A percentile compares a stretch with the other conserved stretches of the same genome.
Evolutionary conservation across 257 asterid species (phyloP).

Genomic region (Agastache rugosa): DNA sequence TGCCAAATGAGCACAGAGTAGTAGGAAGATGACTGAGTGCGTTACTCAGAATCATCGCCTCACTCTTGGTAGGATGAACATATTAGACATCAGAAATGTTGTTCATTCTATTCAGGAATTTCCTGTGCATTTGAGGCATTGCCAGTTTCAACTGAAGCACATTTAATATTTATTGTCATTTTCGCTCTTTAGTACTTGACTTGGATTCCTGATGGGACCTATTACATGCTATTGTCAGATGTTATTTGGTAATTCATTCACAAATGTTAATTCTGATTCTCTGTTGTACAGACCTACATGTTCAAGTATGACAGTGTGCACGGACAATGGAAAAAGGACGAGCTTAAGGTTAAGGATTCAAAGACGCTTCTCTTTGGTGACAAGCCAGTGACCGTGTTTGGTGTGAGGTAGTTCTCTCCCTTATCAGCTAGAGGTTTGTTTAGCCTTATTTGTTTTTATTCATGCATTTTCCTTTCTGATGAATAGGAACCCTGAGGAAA

Average conservation of each 20-base stretch:
- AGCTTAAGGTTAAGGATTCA: conserved; percentile 72
- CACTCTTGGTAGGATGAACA: background rate
- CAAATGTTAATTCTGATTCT: background rate
- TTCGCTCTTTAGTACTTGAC: background rate
- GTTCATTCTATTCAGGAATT: background rate
- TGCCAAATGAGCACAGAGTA: background rate
- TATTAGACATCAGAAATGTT: background rate
- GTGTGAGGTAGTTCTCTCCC: conserved; percentile 56
- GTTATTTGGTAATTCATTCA: background rate
- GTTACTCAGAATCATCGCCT: background rate
- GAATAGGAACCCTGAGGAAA: conserved; percentile 88
- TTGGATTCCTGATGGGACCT: background rate
- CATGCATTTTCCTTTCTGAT: background rate
- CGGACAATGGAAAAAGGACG: conserved; percentile 78
- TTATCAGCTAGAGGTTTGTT: background rate
- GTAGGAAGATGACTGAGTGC: background rate
- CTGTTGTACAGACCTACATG: conserved; percentile 74
- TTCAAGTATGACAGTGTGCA: conserved; percentile 88
- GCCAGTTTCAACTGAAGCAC: background rate
- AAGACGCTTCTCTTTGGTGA: conserved; percentile 87
- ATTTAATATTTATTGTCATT: background rate
- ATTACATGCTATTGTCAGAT: background rate
- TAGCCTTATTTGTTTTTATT: background rate
- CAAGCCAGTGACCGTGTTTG: conserved; percentile 71
- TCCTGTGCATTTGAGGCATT: background rate